A percentile compares a stretch with the other conserved stretches of the same genome.
Conservation (phyloP, 2,329 filamentous ascomycete species). For the Onygenales sp. region DNA sequence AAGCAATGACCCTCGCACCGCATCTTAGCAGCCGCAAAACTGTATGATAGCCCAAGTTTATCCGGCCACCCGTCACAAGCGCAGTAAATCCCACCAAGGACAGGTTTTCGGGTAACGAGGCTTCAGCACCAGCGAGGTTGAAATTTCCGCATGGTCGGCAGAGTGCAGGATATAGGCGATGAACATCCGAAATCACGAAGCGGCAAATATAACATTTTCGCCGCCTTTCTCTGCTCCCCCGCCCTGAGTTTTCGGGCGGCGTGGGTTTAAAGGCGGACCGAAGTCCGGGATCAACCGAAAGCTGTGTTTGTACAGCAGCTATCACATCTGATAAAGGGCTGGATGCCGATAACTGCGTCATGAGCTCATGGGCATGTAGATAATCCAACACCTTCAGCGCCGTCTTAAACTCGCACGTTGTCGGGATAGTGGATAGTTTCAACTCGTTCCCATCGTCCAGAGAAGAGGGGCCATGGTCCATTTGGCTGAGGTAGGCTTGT, state of each 20-base stretch:
- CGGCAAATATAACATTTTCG: slow-evolving; percentile 27
- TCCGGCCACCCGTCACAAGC: slow-evolving; percentile 26
- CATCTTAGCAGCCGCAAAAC: slow-evolving; percentile 26
- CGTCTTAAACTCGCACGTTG: slow-evolving; percentile 8
- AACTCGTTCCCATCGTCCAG: background rate
- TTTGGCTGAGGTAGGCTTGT: slow-evolving; percentile 11
- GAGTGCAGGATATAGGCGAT: slow-evolving; percentile 21
- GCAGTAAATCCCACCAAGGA: slow-evolving; percentile 19
- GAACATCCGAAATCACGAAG: slow-evolving; percentile 11
- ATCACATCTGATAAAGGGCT: slow-evolving; percentile 1
- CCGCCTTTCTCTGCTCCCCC: background rate
- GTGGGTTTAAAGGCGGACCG: background rate
- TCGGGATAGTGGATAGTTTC: slow-evolving; percentile 8
- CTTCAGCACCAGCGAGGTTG: slow-evolving; percentile 20
- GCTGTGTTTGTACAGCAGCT: background rate
- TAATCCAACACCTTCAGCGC: slow-evolving; percentile 14
- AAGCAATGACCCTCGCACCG: slow-evolving; percentile 27
- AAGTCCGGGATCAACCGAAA: background rate
- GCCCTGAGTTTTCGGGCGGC: background rate
- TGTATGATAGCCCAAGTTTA: slow-evolving; percentile 27
- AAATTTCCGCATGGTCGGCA: slow-evolving; percentile 27
- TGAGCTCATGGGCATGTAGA: slow-evolving; percentile 9
- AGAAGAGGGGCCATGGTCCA: slow-evolving; percentile 1
- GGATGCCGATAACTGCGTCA: slow-evolving; percentile 1
- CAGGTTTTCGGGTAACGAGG: slow-evolving; percentile 21